Base-by-base conservation (phyloP, 2,329 filamentous ascomycete genomes). In the Ceratocystis destructans region DNA sequence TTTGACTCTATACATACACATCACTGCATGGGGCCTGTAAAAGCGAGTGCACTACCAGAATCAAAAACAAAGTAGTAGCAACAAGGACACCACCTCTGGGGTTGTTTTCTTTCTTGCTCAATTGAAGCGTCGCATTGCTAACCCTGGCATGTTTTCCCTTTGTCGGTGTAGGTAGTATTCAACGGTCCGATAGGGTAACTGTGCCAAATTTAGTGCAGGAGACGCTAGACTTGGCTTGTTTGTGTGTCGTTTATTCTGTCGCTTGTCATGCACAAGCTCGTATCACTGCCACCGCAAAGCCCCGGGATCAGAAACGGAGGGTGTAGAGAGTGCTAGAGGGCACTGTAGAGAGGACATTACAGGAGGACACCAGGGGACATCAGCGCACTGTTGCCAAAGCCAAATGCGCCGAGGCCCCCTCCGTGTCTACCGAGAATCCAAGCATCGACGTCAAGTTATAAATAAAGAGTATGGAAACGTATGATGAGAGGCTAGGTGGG, bases 251-350 rank as follows among this genome's bases (percentile, higher is more conserved):
- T 17, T 59, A 25, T 59, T 33, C 53, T 33, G 53, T 59, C 53
- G 53, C 53, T 33, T 59, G 53, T 59, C 33, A 25, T 37, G 53
- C 53, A 59, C 17, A 59, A 59, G 28, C 28, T 59, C 53, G 53
- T 59, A 59, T 59, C 53, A 57, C 53, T 59, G 53, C 53, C 53
- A 59, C 53, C 53, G 53, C 53, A 59, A 59, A 33, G 28, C 53
- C 53, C 28, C 53, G 33, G 53, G 10, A 59, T 59, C 53, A 37
- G 53, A 59, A 15, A 59, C 33, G 15, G n/a, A 37, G 17, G 28
- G 4, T 31, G 33, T 53, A 25, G 22, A 59, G 53, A 15, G 48
- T 48, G 45, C 20, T 17, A 20, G 48, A 12, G 3, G 20, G 5
- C 20, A 25, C 48, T 22, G 20, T 10, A 8, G 45, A 20, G 7